These are phyloP conservation scores for Avena atlantica DNA, from an alignment of 176 grass and related monocot species.

Conservation along the genomic window DNA sequence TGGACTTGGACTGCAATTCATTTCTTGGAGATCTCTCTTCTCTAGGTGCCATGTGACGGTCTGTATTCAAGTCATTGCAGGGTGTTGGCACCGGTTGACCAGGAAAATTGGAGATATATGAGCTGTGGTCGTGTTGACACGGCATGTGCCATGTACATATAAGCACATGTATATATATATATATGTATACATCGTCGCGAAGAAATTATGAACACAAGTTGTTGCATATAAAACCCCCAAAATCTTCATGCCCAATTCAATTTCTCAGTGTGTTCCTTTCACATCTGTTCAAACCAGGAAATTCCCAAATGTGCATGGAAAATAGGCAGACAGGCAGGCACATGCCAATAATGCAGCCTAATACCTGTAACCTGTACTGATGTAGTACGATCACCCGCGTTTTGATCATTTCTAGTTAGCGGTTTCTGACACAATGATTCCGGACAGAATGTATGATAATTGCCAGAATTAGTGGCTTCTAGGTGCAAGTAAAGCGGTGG, in stretches of 20 bases:
- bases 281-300: no score
- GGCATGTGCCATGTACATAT: not conserved
- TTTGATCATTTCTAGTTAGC: no score
- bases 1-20: not conserved
- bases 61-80: not conserved
- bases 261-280: not conserved
- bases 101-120: no score
- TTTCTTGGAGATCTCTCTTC: not conserved
- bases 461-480: constrained; percentile 36
- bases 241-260: not conserved
- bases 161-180: not conserved
- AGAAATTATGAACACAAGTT: no score
- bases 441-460: not conserved
- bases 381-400: no score
- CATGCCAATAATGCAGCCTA: no score
- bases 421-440: not conserved
- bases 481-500: not conserved
- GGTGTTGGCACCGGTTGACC: constrained; percentile 12
- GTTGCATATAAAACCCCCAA: not conserved
- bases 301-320: no score
- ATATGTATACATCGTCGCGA: not conserved
- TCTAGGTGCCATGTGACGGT: constrained; percentile 12
- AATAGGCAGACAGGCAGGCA: no score
- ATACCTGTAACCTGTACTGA: no score
- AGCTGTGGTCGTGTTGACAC: not conserved